Evolutionary conservation across 805 yeast genomes (phyloP).

Genomic region (Candida multigemmis): DNA sequence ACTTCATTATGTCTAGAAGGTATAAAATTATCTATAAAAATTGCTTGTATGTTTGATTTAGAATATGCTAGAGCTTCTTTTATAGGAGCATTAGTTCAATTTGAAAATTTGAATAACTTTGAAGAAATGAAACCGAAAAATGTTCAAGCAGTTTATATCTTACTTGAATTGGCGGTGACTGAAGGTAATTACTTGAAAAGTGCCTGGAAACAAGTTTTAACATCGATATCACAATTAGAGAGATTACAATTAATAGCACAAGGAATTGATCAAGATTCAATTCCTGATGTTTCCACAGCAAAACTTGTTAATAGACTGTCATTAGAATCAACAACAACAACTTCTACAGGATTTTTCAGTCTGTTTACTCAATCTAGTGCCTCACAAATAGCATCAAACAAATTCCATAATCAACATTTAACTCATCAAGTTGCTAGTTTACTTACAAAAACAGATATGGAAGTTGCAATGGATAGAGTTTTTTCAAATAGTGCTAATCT

Average conservation of each 20-base stretch:
- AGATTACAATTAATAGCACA: constrained; percentile 80
- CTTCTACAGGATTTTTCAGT: constrained; percentile 41
- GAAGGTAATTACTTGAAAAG: constrained; percentile 65
- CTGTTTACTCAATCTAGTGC: constrained; percentile 44
- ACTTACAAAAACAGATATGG: constrained; percentile 58
- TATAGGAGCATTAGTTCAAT: constrained; percentile 82
- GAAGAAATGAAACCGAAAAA: constrained; percentile 74
- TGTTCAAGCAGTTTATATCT: constrained; percentile 65
- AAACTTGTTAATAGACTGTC: constrained; percentile 50
- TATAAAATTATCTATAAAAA: constrained; percentile 68
- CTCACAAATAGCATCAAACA: constrained; percentile 59
- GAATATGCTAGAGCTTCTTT: constrained; percentile 84
- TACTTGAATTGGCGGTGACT: constrained; percentile 66
- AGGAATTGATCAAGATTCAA: constrained; percentile 73
- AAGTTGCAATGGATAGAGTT: constrained; percentile 77
- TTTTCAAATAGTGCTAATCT: constrained; percentile 75
- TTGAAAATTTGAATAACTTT: constrained; percentile 69
- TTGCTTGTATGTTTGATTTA: constrained; percentile 75
- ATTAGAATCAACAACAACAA: constrained; percentile 42
- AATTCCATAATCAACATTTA: constrained; percentile 63
- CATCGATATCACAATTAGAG: constrained; percentile 84
- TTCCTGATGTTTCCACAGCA: constrained; percentile 81
- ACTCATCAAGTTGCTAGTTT: constrained; percentile 47
- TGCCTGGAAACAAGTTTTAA: constrained; percentile 80
- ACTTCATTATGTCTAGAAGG: constrained; percentile 75